Evolutionary conservation across 1,139 yeast species (phyloP).

Genomic region (Blastobotrys ciferrii): DNA sequence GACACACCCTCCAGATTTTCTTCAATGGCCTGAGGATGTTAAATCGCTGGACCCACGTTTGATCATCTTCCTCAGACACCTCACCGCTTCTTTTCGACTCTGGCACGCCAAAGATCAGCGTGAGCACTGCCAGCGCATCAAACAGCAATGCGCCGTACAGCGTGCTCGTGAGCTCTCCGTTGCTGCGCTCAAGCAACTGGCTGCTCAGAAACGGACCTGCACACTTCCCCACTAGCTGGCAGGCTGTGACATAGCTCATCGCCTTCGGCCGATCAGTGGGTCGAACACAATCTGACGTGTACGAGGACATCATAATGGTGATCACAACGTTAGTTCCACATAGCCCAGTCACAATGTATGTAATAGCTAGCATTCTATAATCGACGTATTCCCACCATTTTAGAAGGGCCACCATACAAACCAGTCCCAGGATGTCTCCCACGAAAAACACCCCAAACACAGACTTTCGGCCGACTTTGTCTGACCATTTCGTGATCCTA

Average conservation of each 20-base stretch:
- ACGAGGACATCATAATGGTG: conserved; percentile 22
- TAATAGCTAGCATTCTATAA: conserved; percentile 18
- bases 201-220: conserved; percentile 24
- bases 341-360: conserved; percentile 20
- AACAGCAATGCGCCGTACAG: conserved; percentile 13
- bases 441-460: conserved; percentile 19
- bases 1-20: conserved; percentile 18
- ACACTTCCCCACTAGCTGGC: conserved; percentile 23
- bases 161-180: conserved; percentile 15
- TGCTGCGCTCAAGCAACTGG: conserved; percentile 12
- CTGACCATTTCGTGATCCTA: conserved; percentile 20
- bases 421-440: conserved; percentile 18
- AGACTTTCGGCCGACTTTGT: conserved; percentile 22
- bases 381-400: conserved; percentile 14
- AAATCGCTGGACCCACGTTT: conserved; percentile 9
- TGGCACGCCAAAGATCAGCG: conserved; percentile 16
- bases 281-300: conserved; percentile 22
- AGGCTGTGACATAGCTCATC: conserved; percentile 24
- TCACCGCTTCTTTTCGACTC: conserved; percentile 17
- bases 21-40: conserved; percentile 18
- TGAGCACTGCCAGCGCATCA: conserved; percentile 14
- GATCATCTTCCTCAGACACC: conserved; percentile 3
- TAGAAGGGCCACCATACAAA: conserved; percentile 16
- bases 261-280: conserved; percentile 23
- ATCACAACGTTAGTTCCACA: conserved; percentile 22